Evolutionary conservation across 1,284 basidiomycete species (phyloP), one percentile per base, ranked within the genome.

Genomic region (Ustilago bromivora): DNA sequence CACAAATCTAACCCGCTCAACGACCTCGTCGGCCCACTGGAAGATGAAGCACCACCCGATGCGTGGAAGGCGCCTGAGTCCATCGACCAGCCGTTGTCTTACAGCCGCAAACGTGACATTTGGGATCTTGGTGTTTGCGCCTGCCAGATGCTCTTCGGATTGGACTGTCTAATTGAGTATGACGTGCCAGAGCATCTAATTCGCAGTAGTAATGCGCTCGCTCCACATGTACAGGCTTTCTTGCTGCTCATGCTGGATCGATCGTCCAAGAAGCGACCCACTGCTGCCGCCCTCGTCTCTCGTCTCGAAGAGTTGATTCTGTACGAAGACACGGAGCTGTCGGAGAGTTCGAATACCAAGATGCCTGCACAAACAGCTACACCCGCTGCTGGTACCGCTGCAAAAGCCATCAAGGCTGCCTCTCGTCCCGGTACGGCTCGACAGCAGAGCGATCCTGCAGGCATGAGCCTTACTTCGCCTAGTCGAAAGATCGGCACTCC

Each of bases 61-160:
- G 66, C 72, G 0, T 84, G 84, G 84, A 79, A 71, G 36, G 59
- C 84, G 35, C 81, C 84, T 6, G 85, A 86, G 43, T 76, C 79
- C 12, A 72, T 81, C 41, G 71, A 69, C 40, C 66, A 67, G 61
- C 81, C 83, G 10, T 60, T 81, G 11, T 70, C 64, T 17, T 85
- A 84, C 63, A 74, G 78, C 34, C 66, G 80, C 40, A 82, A 82
- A 53, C 74, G 82, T 15, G 86, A 87, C 54, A 51, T 86, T 2
- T 87, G 83, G 79, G 84, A 86, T 52, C 63, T 85, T 1, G 86
- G 85, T 8, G 64, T 83, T 7, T 79, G 75, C 41, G 68, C 68
- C 5, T 77, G 80, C 47, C 84, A 86, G 55, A 84, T 86, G 78
- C 70, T 86, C 1, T 84, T 77, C 49, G 85, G 85, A 1, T n/a